Evolutionary conservation across 164 flowering plant species (phyloP), one percentile per base, ranked within the genome.

Genomic region (Macadamia tetraphylla): DNA sequence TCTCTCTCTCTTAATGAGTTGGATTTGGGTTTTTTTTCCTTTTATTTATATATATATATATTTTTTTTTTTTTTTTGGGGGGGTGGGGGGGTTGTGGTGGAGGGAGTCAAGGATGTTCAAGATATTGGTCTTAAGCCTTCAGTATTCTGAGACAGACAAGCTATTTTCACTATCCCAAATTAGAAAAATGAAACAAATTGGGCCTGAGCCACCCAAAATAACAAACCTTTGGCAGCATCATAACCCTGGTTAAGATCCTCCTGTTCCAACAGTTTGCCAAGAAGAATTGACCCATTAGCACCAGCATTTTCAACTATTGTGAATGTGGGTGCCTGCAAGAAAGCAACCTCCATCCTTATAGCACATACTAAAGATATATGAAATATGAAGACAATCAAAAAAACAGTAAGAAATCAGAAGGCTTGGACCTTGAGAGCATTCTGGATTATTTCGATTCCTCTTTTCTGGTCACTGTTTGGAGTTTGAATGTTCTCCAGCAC

Each of bases 301-400:
- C 97, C 98, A 69, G 98, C 95, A 81, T 93, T 93, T 70, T 88
- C 75, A 60, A 80, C 88, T 73, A 93, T 93, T 2, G 94, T 86
- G 52, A 49, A 71, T 10, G 84, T 73, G 63, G 95, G 96, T 48
- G 93, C 89, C 98, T 92, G 68, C 59, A 72, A 52, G 13, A 72
- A 65, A 70, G 14, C 35, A 63, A 63, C 30, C n/a, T 57, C 35
- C 30, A 55, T 52, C 11, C 9, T 64, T 29, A 71, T 29, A 29
- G 23, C 23, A 23, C 23, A 35, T 2, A 35, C 3, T 35, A 35
- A 35, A 35, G 40, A 35, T 23, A 35, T 5, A 35, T 35, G 56
- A 30, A 31, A 65, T 3, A 65, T 65, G 6, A 58, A 10, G 4
- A 13, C 51, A 42, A 8, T 29, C 12, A 56, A 53, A 63, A 3